Conservation (phyloP, 345 rosid genomes). For the Gossypium arboreum region DNA sequence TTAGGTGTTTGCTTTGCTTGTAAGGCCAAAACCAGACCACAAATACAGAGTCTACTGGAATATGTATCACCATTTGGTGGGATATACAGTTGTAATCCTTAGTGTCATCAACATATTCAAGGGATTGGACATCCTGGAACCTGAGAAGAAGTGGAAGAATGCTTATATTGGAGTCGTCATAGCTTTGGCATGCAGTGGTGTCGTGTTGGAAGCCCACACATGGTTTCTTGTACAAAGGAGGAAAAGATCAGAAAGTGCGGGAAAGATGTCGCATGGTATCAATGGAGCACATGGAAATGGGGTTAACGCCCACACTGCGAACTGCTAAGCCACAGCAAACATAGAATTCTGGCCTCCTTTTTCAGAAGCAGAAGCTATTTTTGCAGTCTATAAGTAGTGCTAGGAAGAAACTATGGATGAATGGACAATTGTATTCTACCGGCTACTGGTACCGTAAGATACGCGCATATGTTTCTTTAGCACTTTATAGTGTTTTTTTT, state of each 20-base stretch:
- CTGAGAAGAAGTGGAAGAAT: conserved; percentile 64
- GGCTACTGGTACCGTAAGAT: no score
- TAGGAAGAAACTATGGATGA: neutral
- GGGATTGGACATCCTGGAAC: conserved; percentile 68
- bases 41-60: conserved; percentile 82
- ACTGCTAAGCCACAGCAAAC: conserved; percentile 15
- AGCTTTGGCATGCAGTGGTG: conserved; percentile 32
- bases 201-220: conserved; percentile 39
- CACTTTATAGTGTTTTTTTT: no score
- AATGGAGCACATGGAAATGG: conserved; percentile 32
- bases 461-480: no score
- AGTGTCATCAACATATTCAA: conserved; percentile 63
- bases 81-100: conserved; percentile 57
- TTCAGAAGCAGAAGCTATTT: neutral
- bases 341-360: conserved; percentile 7
- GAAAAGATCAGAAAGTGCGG: conserved; percentile 31
- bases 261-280: conserved; percentile 19
- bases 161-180: conserved; percentile 52
- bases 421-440: no score
- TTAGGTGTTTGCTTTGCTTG: conserved; percentile 72
- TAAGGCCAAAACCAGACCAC: conserved; percentile 88
- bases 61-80: conserved; percentile 71
- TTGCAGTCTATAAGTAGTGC: neutral
- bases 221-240: conserved; percentile 42
- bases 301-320: conserved; percentile 16